Base-by-base conservation (phyloP, 768 basidiomycete species). In the Thelephora ganbajun region DNA sequence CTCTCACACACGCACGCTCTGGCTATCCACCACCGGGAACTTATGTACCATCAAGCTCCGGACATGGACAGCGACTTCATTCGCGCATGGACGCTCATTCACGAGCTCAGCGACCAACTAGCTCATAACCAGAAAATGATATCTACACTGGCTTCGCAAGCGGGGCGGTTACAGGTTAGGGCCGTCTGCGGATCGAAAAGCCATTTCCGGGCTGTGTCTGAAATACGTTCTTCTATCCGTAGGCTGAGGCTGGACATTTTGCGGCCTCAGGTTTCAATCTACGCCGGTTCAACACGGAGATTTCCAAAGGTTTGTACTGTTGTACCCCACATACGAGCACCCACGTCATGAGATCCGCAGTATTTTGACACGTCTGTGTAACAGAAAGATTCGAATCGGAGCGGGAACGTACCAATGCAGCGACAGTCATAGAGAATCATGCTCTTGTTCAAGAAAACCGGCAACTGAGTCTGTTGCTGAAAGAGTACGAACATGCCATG, bases 401-500 rank as follows among this genome's bases (percentile, higher is more conserved):
- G 61, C 67, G 97, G 2, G 96, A 99, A 64, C 77, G 88, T 23
- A 72, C 74, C 59, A 93, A 91, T 59, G 88, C 94, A 6, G 82
- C 86, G 53, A 76, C 90, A 36, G 77, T 97, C 42, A 80, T 94
- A 49, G 96, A 99, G 63, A 98, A 98, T 61, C 93, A 96, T 58
- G 75, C 80, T 0, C 68, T 99, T 1, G 69, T 87, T 44, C 83
- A 97, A 52, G 96, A 99, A 65, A 98, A 99, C 69, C 92, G 88
- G 61, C 94, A 98, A 59, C 73, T 98, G 26, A 83, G 82, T 54
- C 56, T 77, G 22, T 70, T 99, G 22, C 69, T 98, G 48, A 93
- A 92, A 59, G 96, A 99, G 63, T 94, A 98, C 60, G 93, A 98
- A 61, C 70, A 71, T 47, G 96, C 93, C 2, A 74, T 99, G 70